Conservation (phyloP, 1,139 yeast genomes). For the Kluyveromyces sp. region DNA sequence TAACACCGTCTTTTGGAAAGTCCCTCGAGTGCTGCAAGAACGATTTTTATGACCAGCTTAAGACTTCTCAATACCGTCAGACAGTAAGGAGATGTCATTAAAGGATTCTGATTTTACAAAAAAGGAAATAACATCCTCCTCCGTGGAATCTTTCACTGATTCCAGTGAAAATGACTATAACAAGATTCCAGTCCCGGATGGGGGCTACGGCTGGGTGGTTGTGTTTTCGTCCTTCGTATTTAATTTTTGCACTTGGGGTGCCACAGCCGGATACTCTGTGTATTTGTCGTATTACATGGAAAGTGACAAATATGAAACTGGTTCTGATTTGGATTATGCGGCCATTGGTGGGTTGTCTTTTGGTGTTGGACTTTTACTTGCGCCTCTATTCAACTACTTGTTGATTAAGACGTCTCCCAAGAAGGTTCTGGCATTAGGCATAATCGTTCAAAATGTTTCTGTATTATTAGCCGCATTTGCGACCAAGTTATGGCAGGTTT, state of each 20-base stretch:
- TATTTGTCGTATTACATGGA: conserved; percentile 49
- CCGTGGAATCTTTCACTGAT: not conserved
- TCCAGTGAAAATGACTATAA: conserved; percentile 2
- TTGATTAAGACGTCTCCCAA: conserved; percentile 25
- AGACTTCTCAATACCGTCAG: too few relatives aligned
- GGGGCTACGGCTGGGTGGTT: conserved; percentile 59
- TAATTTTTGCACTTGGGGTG: conserved; percentile 60
- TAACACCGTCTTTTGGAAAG: too few relatives aligned
- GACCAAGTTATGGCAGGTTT: conserved; percentile 49
- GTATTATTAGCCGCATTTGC: conserved; percentile 57
- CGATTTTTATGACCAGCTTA: too few relatives aligned
- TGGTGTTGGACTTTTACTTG: conserved; percentile 47
- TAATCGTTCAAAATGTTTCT: conserved; percentile 43
- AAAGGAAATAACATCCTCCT: not conserved
- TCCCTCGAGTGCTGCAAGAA: too few relatives aligned
- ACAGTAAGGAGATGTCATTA: not conserved
- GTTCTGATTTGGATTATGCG: conserved; percentile 50
- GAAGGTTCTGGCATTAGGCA: conserved; percentile 36
- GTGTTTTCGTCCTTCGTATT: conserved; percentile 46
- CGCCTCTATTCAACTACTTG: conserved; percentile 40
- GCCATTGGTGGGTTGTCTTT: conserved; percentile 59
- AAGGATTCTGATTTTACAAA: not conserved
- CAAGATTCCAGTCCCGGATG: conserved; percentile 37
- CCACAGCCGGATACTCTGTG: conserved; percentile 57
- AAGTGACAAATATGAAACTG: conserved; percentile 43